phyloP scores from a whole-genome alignment of 2,329 filamentous ascomycete genomes.

The Calonectria honghensis region DNA sequence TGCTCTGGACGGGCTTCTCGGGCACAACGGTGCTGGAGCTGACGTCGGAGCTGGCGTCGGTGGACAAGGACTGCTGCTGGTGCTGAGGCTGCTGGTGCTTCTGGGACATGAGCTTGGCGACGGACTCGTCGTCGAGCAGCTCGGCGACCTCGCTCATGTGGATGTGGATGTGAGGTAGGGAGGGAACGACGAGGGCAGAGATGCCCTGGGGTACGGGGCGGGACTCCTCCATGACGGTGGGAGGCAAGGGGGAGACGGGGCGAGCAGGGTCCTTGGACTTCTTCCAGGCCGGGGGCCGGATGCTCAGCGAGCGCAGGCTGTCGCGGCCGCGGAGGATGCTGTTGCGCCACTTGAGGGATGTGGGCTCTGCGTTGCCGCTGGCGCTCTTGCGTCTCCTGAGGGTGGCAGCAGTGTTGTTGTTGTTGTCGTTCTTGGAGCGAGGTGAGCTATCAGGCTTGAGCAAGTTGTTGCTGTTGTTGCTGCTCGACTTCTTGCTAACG shows the following conservation, averaged over 20 bases:
- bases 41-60: not conserved
- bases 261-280: slow-evolving; percentile 49
- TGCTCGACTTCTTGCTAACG: not conserved
- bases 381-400: slow-evolving; percentile 27
- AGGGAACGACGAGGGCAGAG: not conserved
- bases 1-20: not conserved
- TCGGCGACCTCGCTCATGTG: slow-evolving; percentile 9
- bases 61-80: not conserved
- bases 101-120: not conserved
- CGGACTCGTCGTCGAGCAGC: slow-evolving; percentile 30
- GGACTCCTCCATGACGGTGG: not conserved
- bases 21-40: not conserved
- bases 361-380: not conserved
- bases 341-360: slow-evolving; percentile 42
- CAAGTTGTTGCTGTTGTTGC: slow-evolving; percentile 25
- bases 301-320: slow-evolving; percentile 52
- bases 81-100: not conserved
- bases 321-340: slow-evolving; percentile 49
- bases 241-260: slow-evolving; percentile 7
- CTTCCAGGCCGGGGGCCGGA: slow-evolving; percentile 55
- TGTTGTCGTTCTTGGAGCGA: not conserved
- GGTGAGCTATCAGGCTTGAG: slow-evolving; percentile 26
- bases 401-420: not conserved
- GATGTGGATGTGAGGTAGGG: not conserved
- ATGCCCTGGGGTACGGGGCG: not conserved